phyloP scores from a whole-genome alignment of 108 stramenopile species.

The Discostella pseudostelligera region DNA sequence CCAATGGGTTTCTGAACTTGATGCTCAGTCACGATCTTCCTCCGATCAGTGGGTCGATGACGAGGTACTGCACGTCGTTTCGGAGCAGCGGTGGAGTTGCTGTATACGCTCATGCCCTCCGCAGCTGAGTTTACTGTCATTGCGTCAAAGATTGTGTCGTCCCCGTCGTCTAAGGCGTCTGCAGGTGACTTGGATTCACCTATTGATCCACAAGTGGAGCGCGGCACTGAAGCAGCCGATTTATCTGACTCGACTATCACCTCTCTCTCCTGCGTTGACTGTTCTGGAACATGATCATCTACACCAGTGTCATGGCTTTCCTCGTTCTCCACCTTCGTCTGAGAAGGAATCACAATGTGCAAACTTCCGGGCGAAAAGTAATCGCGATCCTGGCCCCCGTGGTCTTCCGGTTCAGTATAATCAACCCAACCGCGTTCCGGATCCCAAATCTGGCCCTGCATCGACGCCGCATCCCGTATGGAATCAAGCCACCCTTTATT shows the following conservation, averaged over 20 bases:
- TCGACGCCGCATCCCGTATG: conserved; percentile 60
- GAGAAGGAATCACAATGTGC: conserved; percentile 17
- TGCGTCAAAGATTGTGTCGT: conserved; percentile 14
- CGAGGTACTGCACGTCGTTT: conserved; percentile 28
- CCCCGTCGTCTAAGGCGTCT: neutral
- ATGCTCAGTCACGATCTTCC: conserved; percentile 21
- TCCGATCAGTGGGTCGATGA: conserved; percentile 22
- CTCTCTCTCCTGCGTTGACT: neutral
- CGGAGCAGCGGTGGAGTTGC: conserved; percentile 17
- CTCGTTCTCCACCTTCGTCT: neutral
- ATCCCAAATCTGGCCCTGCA: conserved; percentile 61
- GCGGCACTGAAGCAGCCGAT: neutral
- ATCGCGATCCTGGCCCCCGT: conserved; percentile 8
- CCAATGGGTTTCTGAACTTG: conserved; percentile 39
- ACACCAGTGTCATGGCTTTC: neutral
- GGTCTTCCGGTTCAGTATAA: conserved; percentile 51
- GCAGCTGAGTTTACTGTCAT: conserved; percentile 33
- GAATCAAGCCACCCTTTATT: conserved; percentile 74
- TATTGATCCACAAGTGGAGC: neutral
- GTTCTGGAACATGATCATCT: neutral
- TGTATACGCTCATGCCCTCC: conserved; percentile 20
- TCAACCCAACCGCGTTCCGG: conserved; percentile 68
- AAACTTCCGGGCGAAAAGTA: conserved; percentile 25
- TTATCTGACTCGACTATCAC: conserved; percentile 9
- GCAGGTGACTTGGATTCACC: neutral